Percentiles rank a stretch among this genome's conserved stretches.
These are phyloP conservation scores for Bondarzewia mesenterica DNA, from an alignment of 1,284 basidiomycete genomes.

Conservation along the genomic window DNA sequence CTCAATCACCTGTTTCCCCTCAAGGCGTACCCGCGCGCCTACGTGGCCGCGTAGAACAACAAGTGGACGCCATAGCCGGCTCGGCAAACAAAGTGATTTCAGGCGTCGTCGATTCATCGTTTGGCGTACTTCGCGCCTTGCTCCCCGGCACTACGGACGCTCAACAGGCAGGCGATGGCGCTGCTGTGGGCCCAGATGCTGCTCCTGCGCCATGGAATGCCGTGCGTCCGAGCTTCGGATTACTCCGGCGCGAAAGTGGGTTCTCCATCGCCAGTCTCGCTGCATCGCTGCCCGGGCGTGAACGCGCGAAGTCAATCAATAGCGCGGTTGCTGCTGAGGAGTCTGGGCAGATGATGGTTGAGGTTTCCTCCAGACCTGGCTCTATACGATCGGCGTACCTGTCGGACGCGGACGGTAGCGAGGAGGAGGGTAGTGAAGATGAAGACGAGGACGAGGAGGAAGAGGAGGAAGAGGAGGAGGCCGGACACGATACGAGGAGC, in stretches of 20 bases:
- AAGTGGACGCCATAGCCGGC: constrained; percentile 75
- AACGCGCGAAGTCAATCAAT: constrained; percentile 20
- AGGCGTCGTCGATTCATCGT: constrained; percentile 79
- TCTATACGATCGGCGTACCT: constrained; percentile 35
- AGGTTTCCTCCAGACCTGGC: constrained; percentile 49
- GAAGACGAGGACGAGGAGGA: constrained; percentile 25
- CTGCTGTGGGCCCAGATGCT: constrained; percentile 17
- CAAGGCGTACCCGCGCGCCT: constrained; percentile 37
- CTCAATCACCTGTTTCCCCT: constrained; percentile 21
- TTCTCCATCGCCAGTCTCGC: constrained; percentile 80
- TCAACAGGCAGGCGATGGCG: constrained; percentile 19
- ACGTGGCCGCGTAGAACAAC: constrained; percentile 73
- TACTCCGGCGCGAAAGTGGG: constrained; percentile 62
- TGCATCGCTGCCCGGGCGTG: constrained; percentile 47
- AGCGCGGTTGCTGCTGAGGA: constrained; percentile 33
- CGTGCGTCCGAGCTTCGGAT: constrained; percentile 46
- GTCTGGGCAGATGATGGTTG: constrained; percentile 56
- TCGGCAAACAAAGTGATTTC: constrained; percentile 81
- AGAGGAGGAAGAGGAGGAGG: constrained; percentile 29
- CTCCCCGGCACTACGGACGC: constrained; percentile 26
- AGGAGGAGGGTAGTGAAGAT: constrained; percentile 21
- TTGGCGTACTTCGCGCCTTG: constrained; percentile 73
- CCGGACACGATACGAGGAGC: constrained; percentile 51
- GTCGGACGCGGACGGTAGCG: constrained; percentile 25
- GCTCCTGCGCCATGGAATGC: constrained; percentile 30